These are phyloP conservation scores for Suillus occidentalis DNA, from an alignment of 768 basidiomycete species.

Conservation along the genomic window DNA sequence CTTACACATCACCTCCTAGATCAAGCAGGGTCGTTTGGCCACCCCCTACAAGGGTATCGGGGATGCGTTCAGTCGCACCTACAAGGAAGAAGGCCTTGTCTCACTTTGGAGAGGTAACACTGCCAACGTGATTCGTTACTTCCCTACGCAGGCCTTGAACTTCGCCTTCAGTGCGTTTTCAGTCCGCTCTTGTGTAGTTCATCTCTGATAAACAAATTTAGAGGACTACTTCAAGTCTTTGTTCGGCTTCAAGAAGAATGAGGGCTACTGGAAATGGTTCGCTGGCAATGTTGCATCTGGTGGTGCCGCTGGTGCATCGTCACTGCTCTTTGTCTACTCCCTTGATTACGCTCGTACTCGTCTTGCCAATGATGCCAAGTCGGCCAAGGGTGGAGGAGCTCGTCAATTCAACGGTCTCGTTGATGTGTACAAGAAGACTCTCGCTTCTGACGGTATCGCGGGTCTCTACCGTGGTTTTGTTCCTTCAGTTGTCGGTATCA, in stretches of 20 bases:
- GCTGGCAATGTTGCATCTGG: slow-evolving; percentile 97
- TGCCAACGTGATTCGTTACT: slow-evolving; percentile 99
- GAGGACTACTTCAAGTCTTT: slow-evolving; percentile 99
- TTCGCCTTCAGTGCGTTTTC: slow-evolving; percentile 93
- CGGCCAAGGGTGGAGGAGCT: slow-evolving; percentile 84
- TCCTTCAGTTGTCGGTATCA: slow-evolving; percentile 98
- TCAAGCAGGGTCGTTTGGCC: slow-evolving; percentile 98
- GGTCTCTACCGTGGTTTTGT: slow-evolving; percentile 99
- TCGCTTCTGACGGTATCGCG: slow-evolving; percentile 95
- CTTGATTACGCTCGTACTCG: slow-evolving; percentile 99
- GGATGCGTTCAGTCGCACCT: slow-evolving; percentile 92
- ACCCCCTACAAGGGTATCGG: slow-evolving; percentile 94
- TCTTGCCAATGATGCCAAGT: slow-evolving; percentile 97
- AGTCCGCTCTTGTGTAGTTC: neutral
- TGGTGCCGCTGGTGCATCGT: slow-evolving; percentile 99
- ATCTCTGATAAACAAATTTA: slow-evolving; percentile 10
- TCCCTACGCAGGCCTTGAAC: slow-evolving; percentile 99
- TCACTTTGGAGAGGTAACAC: slow-evolving; percentile 99
- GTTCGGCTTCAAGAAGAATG: slow-evolving; percentile 97
- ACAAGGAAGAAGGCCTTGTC: slow-evolving; percentile 91
- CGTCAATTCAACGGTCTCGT: slow-evolving; percentile 99
- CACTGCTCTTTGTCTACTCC: slow-evolving; percentile 99
- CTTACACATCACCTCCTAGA: slow-evolving; percentile 46
- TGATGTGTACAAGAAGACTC: slow-evolving; percentile 96
- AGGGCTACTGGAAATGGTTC: slow-evolving; percentile 99